phyloP scores from a whole-genome alignment of 148 eudicot genomes.

The Persicaria maculosa region DNA sequence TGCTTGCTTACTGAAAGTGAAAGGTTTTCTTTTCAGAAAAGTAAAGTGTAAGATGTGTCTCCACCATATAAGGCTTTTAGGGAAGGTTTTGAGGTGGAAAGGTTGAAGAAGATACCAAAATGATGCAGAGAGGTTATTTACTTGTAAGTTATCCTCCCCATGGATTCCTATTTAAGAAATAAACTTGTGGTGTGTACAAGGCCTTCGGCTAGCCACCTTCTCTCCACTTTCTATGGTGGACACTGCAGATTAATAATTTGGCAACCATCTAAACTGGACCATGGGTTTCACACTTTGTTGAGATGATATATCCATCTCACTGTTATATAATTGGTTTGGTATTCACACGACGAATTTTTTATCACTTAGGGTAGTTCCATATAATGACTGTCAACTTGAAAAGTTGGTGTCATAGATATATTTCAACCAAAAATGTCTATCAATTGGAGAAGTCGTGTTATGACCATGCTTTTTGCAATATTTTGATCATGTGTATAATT shows the following conservation, averaged over 20 bases:
- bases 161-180: constrained; percentile 1
- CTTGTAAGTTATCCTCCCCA: constrained; percentile 8
- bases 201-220: neutral
- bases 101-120: constrained; percentile 11
- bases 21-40: neutral
- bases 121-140: constrained; percentile 1
- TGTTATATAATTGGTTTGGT: too few species aligned
- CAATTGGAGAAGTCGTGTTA: too few species aligned
- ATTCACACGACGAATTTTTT: too few species aligned
- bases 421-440: too few species aligned
- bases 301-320: too few species aligned
- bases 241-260: neutral
- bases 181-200: neutral
- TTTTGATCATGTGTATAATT: too few species aligned
- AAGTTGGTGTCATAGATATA: too few species aligned
- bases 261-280: neutral
- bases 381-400: too few species aligned
- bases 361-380: too few species aligned
- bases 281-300: too few species aligned
- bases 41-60: neutral
- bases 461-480: too few species aligned
- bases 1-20: neutral
- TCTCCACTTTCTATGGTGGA: constrained; percentile 9
- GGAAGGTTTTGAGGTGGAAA: constrained; percentile 2
- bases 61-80: neutral